Evolutionary conservation across 371 early-diverging fungal genomes (phyloP).

Genomic region (Rhizopus microsporus): DNA sequence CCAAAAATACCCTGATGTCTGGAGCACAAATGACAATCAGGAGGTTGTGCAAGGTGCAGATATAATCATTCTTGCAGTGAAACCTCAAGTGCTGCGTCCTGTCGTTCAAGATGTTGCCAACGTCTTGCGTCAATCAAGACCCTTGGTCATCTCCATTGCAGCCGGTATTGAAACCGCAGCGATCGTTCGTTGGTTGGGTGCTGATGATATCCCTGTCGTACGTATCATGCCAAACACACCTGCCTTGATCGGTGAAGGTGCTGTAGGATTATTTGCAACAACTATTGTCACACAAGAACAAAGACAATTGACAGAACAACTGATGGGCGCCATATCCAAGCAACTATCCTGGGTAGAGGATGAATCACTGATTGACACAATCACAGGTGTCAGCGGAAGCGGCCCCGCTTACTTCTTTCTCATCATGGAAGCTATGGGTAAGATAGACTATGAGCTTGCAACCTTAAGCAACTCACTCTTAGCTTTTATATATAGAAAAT

Average conservation of each 20-base stretch:
- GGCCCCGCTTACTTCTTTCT: slow-evolving; percentile 96
- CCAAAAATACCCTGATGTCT: slow-evolving; percentile 54
- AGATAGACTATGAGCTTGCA: slow-evolving; percentile 4
- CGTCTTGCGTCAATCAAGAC: slow-evolving; percentile 21
- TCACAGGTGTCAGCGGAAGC: slow-evolving; percentile 86
- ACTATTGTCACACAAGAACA: slow-evolving; percentile 58
- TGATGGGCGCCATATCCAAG: slow-evolving; percentile 75
- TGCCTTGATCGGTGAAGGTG: slow-evolving; percentile 84
- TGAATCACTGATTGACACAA: slow-evolving; percentile 80
- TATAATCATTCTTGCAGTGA: slow-evolving; percentile 26
- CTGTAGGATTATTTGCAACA: slow-evolving; percentile 81
- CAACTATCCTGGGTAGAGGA: slow-evolving; percentile 77
- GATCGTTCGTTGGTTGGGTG: slow-evolving; percentile 72
- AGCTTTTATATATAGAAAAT: slow-evolving; percentile 48
- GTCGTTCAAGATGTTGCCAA: slow-evolving; percentile 66
- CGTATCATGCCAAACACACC: slow-evolving; percentile 96
- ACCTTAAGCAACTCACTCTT: not conserved
- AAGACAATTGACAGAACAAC: slow-evolving; percentile 61
- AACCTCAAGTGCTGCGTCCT: slow-evolving; percentile 76
- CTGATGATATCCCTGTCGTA: slow-evolving; percentile 56
- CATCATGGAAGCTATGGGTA: slow-evolving; percentile 83
- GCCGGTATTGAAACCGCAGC: slow-evolving; percentile 75
- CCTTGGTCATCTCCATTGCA: slow-evolving; percentile 41
- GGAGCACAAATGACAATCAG: slow-evolving; percentile 47
- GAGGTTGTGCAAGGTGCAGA: slow-evolving; percentile 58